Conservation (phyloP, 495 filamentous ascomycete genomes). For the Entonaema liquescens region DNA sequence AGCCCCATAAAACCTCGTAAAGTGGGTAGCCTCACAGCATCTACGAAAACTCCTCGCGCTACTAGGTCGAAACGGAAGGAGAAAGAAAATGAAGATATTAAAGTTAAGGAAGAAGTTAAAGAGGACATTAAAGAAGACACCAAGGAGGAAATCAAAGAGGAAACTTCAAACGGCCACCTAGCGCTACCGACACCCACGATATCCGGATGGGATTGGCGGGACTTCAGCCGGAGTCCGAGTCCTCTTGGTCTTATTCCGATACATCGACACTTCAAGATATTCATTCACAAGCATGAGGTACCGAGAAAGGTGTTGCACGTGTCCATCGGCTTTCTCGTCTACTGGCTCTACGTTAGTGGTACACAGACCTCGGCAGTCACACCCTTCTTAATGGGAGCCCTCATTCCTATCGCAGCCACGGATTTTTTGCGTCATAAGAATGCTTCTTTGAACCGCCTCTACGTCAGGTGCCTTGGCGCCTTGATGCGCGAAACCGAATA, state of each 20-base stretch:
- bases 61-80: conserved; percentile 39
- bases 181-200: conserved; percentile 65
- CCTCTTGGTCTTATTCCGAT: conserved; percentile 96
- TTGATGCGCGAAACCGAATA: conserved; percentile 98
- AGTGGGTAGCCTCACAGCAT: conserved; percentile 54
- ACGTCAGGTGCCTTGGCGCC: conserved; percentile 83
- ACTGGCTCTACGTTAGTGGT: conserved; percentile 81
- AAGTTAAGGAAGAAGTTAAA: conserved; percentile 46
- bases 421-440: conserved; percentile 85
- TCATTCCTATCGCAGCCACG: conserved; percentile 87
- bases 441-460: conserved; percentile 82
- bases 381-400: conserved; percentile 78
- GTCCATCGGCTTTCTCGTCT: conserved; percentile 92
- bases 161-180: conserved; percentile 71
- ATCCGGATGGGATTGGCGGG: conserved; percentile 72
- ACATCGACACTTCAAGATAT: conserved; percentile 75
- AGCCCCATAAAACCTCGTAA: conserved; percentile 62
- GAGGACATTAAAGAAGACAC: conserved; percentile 1
- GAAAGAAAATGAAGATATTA: not conserved
- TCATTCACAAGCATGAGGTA: conserved; percentile 81
- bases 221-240: conserved; percentile 85
- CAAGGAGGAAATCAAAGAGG: conserved; percentile 5
- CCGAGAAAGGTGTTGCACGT: conserved; percentile 83
- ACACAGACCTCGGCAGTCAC: conserved; percentile 77
- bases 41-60: conserved; percentile 39